Evolutionary conservation across 2,329 filamentous ascomycete species (phyloP).

Genomic region (Ambrosiella cleistominuta): DNA sequence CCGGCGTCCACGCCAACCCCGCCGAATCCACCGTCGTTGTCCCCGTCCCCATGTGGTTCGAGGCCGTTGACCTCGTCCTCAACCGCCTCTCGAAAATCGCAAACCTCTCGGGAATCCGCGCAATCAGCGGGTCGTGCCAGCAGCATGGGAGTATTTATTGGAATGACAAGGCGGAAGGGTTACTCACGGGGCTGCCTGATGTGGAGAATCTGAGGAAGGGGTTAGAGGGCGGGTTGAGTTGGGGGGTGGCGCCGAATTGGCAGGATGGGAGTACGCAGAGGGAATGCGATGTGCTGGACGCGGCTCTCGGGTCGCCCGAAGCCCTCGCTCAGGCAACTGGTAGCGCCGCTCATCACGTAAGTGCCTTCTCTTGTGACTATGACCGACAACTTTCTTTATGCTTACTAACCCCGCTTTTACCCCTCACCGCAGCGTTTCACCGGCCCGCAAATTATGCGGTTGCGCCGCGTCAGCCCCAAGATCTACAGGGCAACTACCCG

Average conservation of each 20-base stretch:
- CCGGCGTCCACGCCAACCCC: conserved; percentile 73
- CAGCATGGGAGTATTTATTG: conserved; percentile 97
- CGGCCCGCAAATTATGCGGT: conserved; percentile 86
- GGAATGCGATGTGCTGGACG: conserved; percentile 81
- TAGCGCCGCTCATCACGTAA: conserved; percentile 83
- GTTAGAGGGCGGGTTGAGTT: conserved; percentile 55
- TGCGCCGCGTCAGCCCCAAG: conserved; percentile 61
- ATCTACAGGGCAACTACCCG: conserved; percentile 65
- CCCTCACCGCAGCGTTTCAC: conserved; percentile 57
- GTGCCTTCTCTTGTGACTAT: conserved; percentile 19
- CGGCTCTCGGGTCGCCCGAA: conserved; percentile 44
- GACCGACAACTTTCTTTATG: not conserved
- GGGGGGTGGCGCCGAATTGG: conserved; percentile 88
- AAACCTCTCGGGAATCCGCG: conserved; percentile 57
- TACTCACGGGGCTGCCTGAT: conserved; percentile 42
- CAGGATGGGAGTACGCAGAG: conserved; percentile 89
- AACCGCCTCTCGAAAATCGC: conserved; percentile 45
- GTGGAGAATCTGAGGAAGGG: conserved; percentile 49
- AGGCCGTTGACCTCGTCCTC: conserved; percentile 76
- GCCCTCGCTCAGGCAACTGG: conserved; percentile 65
- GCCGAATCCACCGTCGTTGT: conserved; percentile 78
- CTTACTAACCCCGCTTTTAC: not conserved
- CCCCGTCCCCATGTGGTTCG: conserved; percentile 85
- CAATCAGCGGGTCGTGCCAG: conserved; percentile 82
- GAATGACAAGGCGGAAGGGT: conserved; percentile 48